These are phyloP conservation scores for Akanthomyces lecanii DNA, from an alignment of 2,329 filamentous ascomycete genomes.

Conservation along the genomic window DNA sequence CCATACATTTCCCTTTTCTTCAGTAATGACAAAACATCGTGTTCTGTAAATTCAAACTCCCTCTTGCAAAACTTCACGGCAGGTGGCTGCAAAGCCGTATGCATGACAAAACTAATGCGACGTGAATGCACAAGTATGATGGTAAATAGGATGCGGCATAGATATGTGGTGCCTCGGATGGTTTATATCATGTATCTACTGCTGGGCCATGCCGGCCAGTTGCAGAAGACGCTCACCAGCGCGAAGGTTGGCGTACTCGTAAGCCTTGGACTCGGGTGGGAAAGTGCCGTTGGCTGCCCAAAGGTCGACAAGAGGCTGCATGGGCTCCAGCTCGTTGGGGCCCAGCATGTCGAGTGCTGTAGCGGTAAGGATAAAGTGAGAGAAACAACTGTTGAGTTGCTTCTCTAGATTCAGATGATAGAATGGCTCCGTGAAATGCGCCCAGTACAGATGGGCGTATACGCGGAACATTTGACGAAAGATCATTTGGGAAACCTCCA, in stretches of 20 bases:
- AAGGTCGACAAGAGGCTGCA: conserved; percentile 89
- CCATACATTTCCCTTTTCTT: neutral
- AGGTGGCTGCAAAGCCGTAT: neutral
- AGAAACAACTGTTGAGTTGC: conserved; percentile 82
- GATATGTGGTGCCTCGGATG: neutral
- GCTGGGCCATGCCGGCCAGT: conserved; percentile 32
- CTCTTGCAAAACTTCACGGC: neutral
- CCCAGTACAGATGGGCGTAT: conserved; percentile 96
- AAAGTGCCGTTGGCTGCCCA: conserved; percentile 89
- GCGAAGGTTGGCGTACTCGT: conserved; percentile 59
- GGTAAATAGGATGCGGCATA: conserved; percentile 12
- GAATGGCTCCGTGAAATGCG: conserved; percentile 82
- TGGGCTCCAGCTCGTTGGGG: conserved; percentile 87
- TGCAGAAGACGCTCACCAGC: conserved; percentile 57
- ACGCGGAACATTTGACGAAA: conserved; percentile 99
- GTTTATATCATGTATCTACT: conserved; percentile 19
- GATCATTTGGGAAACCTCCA: conserved; percentile 86
- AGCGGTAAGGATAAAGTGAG: conserved; percentile 76
- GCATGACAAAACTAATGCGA: conserved; percentile 10
- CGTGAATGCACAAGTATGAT: conserved; percentile 6
- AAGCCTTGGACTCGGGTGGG: conserved; percentile 67
- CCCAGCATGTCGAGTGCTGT: conserved; percentile 80
- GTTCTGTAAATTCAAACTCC: conserved; percentile 11
- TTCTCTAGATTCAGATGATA: conserved; percentile 79
- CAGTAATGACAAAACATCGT: neutral